A percentile compares a stretch with the other conserved stretches of the same genome.
Conservation (phyloP, 1,139 yeast species). For the Yamadazyma dendronema region DNA sequence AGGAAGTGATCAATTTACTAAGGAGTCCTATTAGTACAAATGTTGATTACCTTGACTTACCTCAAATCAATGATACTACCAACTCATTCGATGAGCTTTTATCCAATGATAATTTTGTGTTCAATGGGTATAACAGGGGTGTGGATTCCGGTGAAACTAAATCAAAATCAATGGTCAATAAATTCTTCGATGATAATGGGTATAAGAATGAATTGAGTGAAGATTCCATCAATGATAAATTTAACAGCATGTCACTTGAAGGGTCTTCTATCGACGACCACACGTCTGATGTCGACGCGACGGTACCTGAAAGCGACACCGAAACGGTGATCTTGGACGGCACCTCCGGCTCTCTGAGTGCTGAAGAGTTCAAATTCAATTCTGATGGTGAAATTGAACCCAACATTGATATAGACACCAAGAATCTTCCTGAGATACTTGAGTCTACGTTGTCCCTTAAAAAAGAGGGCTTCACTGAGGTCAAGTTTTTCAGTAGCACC, state of each 20-base stretch:
- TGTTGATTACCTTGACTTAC: constrained; percentile 16
- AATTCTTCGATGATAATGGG: constrained; percentile 10
- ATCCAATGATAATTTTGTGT: constrained; percentile 15
- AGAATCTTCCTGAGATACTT: background rate
- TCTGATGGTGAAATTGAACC: constrained; percentile 10
- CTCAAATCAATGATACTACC: constrained; percentile 13
- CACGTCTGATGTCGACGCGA: background rate
- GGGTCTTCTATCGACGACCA: background rate
- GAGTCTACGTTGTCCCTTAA: background rate
- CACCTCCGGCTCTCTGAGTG: constrained; percentile 3
- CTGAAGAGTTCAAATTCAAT: constrained; percentile 10
- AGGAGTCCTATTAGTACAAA: constrained; percentile 30
- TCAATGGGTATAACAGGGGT: constrained; percentile 12
- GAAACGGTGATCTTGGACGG: constrained; percentile 26
- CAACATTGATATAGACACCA: constrained; percentile 2
- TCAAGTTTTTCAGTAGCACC: constrained; percentile 11
- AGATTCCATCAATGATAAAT: constrained; percentile 6
- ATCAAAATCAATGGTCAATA: constrained; percentile 5
- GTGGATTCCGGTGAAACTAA: constrained; percentile 1
- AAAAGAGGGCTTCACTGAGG: background rate
- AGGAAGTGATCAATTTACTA: constrained; percentile 40
- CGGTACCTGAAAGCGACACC: too few species aligned
- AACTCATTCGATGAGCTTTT: constrained; percentile 21
- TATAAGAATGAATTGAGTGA: constrained; percentile 4
- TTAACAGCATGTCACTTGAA: constrained; percentile 7